Percentiles rank a stretch among this genome's conserved stretches.
Evolutionary conservation across 768 basidiomycete species (phyloP).

Genomic region (Psilocybe subaeruginosa): DNA sequence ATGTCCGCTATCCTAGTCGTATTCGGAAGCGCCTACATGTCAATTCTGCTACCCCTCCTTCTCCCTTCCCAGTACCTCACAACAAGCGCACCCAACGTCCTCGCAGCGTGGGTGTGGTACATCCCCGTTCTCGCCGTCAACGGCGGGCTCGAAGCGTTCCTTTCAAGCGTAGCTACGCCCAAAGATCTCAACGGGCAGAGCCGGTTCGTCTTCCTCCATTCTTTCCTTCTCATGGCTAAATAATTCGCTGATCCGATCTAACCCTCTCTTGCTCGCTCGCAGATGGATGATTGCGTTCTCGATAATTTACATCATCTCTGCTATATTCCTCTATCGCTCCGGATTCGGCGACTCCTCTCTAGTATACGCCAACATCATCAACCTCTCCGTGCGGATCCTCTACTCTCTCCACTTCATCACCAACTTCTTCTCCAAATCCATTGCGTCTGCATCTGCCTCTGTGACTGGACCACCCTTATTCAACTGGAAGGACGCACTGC

Average conservation of each 20-base stretch:
- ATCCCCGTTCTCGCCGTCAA: constrained; percentile 91
- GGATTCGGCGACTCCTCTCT: constrained; percentile 67
- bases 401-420: constrained; percentile 58
- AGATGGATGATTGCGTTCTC: constrained; percentile 86
- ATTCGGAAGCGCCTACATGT: constrained; percentile 78
- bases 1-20: constrained; percentile 71
- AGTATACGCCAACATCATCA: constrained; percentile 77
- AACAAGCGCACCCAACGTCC: constrained; percentile 81
- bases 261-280: not conserved
- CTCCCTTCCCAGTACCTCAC: constrained; percentile 70
- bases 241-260: not conserved
- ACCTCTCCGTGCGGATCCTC: constrained; percentile 61
- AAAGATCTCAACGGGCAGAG: constrained; percentile 72
- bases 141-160: constrained; percentile 90
- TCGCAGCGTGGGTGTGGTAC: constrained; percentile 83
- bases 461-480: constrained; percentile 11
- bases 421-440: constrained; percentile 43
- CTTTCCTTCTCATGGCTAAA: not conserved
- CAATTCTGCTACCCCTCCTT: constrained; percentile 66
- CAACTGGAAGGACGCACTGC: constrained; percentile 28
- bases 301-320: constrained; percentile 59
- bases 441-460: too few relatives aligned
- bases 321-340: constrained; percentile 48
- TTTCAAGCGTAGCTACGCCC: constrained; percentile 75
- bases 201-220: constrained; percentile 37